Evolutionary conservation across 805 yeast species (phyloP), one percentile per base, ranked within the genome.

Genomic region (Kluyveromyces starmeri): DNA sequence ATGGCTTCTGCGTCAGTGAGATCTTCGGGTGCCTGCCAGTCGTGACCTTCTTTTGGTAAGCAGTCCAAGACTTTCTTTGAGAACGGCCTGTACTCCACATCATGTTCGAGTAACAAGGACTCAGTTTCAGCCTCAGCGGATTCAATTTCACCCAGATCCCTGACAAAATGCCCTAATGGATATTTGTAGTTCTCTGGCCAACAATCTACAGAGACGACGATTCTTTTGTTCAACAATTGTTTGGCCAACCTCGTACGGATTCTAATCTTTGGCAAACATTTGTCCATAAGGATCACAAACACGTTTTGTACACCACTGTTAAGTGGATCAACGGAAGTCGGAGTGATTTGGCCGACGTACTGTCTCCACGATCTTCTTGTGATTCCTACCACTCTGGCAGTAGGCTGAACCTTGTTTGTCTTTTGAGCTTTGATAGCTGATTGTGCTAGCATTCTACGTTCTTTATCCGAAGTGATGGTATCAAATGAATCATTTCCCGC

Each of bases 61-160:
- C 99, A 92, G 36, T 76, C 92, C 52, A 92, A 65, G 0, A 94
- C 98, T 36, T 85, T 75, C 48, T 84, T 84, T 4, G 96, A 78
- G 55, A 92, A 92, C 18, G 97, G 99, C 46, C 96, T 73, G 55
- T 86, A 92, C 52, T 92, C 97, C 18, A 92, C 95, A 53, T 89
- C 96, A 54, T 92, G 96, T 55, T 92, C 99, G 38, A 92, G 63
- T 33, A 92, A 62, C 36, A 92, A 65, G 1, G 97, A 96, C 53
- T 92, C 97, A 8, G 96, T 89, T 61, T 92, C 99, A 2, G 98
- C 97, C 49, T 80, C 83, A 31, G 83, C 83, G 40, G 86, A 78
- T 61, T 92, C 99, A 32, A 89, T 74, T 13, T 74, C 88, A 43
- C 99, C 99, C 20, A 92, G 68, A 27, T 79, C 70, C 48, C 96